These are phyloP conservation scores for Cystofilobasidium bisporidii DNA, from an alignment of 768 basidiomycete species.

Conservation along the genomic window DNA sequence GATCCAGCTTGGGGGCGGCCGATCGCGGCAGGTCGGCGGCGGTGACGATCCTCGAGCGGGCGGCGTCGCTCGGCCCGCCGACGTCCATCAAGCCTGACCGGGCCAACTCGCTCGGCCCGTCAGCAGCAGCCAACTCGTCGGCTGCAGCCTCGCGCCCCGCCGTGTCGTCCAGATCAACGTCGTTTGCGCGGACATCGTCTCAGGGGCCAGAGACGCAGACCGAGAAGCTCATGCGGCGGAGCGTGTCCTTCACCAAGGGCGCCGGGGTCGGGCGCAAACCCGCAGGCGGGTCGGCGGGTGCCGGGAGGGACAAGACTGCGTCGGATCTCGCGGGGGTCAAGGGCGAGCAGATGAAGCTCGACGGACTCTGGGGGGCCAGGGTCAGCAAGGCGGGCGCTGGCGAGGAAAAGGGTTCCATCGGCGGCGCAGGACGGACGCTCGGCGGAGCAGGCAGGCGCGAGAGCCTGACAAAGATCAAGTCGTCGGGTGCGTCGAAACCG, in stretches of 20 bases:
- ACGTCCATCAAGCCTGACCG: not conserved
- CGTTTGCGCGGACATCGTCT: not conserved
- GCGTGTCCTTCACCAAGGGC: conserved; percentile 15
- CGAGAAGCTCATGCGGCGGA: conserved; percentile 21
- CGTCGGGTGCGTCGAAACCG: not conserved
- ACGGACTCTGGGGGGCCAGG: not conserved
- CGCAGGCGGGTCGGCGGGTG: not conserved
- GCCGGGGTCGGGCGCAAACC: not conserved
- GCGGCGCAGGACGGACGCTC: too few relatives aligned
- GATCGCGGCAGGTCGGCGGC: not conserved
- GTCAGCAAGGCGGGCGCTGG: not conserved
- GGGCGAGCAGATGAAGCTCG: not conserved
- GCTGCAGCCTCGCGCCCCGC: not conserved
- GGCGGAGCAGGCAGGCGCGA: not conserved
- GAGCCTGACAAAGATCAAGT: not conserved
- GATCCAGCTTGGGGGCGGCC: too few relatives aligned
- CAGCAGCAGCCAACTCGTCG: not conserved
- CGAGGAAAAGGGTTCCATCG: not conserved
- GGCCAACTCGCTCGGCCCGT: not conserved
- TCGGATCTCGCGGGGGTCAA: not conserved
- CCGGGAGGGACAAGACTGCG: not conserved
- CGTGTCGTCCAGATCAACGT: not conserved
- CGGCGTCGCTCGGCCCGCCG: not conserved
- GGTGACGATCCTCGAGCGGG: not conserved
- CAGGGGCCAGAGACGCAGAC: conserved; percentile 7